Conservation (phyloP, 176 grass and related monocot species). For the Cymbopogon citratus region DNA sequence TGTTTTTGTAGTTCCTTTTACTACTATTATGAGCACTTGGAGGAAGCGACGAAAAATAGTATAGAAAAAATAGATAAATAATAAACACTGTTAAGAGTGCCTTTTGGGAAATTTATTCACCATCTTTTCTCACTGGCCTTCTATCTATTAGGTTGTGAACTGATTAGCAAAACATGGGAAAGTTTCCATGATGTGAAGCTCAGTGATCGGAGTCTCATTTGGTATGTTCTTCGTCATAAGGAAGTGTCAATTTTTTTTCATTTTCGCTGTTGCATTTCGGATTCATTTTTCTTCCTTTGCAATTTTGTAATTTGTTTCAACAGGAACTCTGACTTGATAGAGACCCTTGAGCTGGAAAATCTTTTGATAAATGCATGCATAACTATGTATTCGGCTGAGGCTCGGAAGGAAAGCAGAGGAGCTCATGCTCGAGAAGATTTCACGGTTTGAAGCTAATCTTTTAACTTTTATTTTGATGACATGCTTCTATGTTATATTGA, state of each 20-base stretch:
- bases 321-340: constrained; percentile 96
- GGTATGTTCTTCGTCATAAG: constrained; percentile 42
- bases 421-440: constrained; percentile 98
- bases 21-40: not conserved
- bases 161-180: constrained; percentile 73
- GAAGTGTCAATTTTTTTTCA: not conserved
- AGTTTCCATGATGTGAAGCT: constrained; percentile 64
- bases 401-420: constrained; percentile 90
- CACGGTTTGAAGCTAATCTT: constrained; percentile 43
- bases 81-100: not conserved
- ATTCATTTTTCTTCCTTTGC: constrained; percentile 14
- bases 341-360: constrained; percentile 91
- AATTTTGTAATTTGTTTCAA: constrained; percentile 17
- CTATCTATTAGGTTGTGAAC: constrained; percentile 51
- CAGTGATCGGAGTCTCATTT: constrained; percentile 73
- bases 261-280: constrained; percentile 25
- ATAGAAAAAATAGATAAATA: no score
- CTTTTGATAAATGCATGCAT: constrained; percentile 91
- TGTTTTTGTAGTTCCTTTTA: not conserved
- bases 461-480: not conserved
- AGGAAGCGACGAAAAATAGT: not conserved
- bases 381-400: constrained; percentile 92
- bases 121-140: not conserved
- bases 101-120: not conserved
- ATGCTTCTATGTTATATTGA: not conserved